phyloP scores from a whole-genome alignment of 2,329 filamentous ascomycete species.

The Cytospora piceicola region DNA sequence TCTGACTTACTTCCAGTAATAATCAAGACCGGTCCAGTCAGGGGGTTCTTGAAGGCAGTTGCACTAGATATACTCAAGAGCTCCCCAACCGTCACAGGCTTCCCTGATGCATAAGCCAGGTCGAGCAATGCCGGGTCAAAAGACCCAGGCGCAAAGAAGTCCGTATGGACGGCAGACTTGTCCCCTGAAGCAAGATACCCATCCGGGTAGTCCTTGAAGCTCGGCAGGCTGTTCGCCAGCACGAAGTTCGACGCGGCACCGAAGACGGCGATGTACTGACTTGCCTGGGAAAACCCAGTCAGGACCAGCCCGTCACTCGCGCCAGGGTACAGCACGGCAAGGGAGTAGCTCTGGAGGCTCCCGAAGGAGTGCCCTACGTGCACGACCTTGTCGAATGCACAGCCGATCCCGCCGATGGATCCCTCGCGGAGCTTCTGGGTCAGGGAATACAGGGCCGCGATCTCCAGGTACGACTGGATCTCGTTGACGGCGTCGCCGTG shows the following conservation, averaged over 20 bases:
- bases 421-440: slow-evolving; percentile 22
- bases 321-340: slow-evolving; percentile 56
- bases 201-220: slow-evolving; percentile 43
- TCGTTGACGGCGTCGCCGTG: slow-evolving; percentile 26
- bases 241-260: slow-evolving; percentile 52
- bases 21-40: slow-evolving; percentile 60
- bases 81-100: slow-evolving; percentile 63
- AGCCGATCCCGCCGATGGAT: slow-evolving; percentile 1
- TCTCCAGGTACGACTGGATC: slow-evolving; percentile 27
- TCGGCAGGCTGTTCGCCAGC: slow-evolving; percentile 42
- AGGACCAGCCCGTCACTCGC: slow-evolving; percentile 62
- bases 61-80: slow-evolving; percentile 57
- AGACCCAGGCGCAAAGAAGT: slow-evolving; percentile 55
- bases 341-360: slow-evolving; percentile 58
- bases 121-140: slow-evolving; percentile 60
- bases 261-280: slow-evolving; percentile 49
- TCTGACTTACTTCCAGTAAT: slow-evolving; percentile 56
- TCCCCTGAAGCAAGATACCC: slow-evolving; percentile 59
- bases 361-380: slow-evolving; percentile 70
- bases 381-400: slow-evolving; percentile 48
- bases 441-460: slow-evolving; percentile 23
- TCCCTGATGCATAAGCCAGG: slow-evolving; percentile 50
- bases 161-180: slow-evolving; percentile 53
- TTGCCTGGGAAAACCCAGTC: slow-evolving; percentile 61
- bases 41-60: slow-evolving; percentile 42